Base-by-base conservation (phyloP, 1,284 basidiomycete genomes). In the Papiliotrema terrestris region DNA sequence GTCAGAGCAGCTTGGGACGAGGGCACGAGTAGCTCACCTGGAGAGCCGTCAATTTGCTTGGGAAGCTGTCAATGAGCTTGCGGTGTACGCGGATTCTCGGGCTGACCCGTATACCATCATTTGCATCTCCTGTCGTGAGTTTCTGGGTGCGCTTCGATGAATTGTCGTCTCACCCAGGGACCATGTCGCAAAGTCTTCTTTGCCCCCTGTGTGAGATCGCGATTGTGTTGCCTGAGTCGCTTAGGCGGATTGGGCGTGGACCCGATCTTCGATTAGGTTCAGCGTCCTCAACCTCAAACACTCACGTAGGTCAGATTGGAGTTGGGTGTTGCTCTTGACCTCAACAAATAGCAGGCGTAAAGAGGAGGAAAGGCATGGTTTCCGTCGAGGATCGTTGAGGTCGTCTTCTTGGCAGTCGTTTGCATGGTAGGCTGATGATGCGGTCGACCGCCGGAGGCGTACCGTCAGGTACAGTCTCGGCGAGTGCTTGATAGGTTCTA, bases 261-360 rank as follows among this genome's bases (percentile, higher is more conserved):
- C 35, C 89, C 89, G 52, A 93, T 86, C 76, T 92, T 86, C 8
- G 8, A 26, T 60, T 39, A 52, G 38, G 15, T 26, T 25, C 17
- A 13, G 35, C 35, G 26, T n/a, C 38, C 23, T 14, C 8, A 6
- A 41, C n/a, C 11, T 29, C 6, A 17, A 9, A 36, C 15, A 15
- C 41, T 53, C 52, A 78, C 82, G 60, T 79, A 89, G 78, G 85
- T 83, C 17, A 68, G 51, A 48, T 81, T 83, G 0, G 84, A 81
- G 22, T 77, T 76, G 0, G 81, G 80, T 0, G 80, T 82, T 20
- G 83, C 79, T 3, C 83, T 70, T 1, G 87, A 89, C 63, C 87
- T 86, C 13, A 95, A 79, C 0, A 94, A 81, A 72, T 95, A 95
- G 74, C 91, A 94, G 1, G 88, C 88, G 70, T 95, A 95, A 72